Conservation (phyloP, 164 flowering plant species). For the Paratinospora sagittata region DNA sequence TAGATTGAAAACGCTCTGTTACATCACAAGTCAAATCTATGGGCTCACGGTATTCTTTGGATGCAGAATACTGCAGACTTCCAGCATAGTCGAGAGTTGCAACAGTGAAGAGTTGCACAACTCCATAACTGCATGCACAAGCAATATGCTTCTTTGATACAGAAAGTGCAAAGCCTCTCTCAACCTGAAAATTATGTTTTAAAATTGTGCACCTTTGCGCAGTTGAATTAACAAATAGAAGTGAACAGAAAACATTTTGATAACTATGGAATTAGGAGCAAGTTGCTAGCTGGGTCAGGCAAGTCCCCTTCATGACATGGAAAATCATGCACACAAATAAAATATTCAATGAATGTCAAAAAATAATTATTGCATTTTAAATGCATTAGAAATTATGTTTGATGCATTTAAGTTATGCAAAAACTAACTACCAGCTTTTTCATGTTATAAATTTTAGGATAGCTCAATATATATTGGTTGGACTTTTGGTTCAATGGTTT, state of each 20-base stretch:
- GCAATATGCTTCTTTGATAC: conserved; percentile 48
- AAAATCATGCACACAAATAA: not conserved
- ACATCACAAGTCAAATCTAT: conserved; percentile 12
- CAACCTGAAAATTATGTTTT: conserved; percentile 44
- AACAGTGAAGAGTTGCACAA: conserved; percentile 42
- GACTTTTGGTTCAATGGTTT: too few relatives aligned
- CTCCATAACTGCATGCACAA: conserved; percentile 72
- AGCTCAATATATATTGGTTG: not conserved
- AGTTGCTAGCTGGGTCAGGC: not conserved
- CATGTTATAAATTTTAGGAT: too few relatives aligned
- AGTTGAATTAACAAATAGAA: not conserved
- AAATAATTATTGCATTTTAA: not conserved
- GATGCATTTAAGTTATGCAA: not conserved
- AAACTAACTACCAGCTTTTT: too few relatives aligned
- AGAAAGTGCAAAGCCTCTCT: conserved; percentile 53
- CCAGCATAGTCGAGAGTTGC: conserved; percentile 40
- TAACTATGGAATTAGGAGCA: not conserved
- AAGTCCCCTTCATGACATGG: not conserved
- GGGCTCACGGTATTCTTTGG: conserved; percentile 19
- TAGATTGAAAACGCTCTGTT: conserved; percentile 15
- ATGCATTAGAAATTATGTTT: not conserved
- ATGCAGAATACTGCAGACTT: conserved; percentile 35
- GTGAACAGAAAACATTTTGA: too few relatives aligned
- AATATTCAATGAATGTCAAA: not conserved
- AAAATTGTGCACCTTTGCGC: not conserved